Base-by-base conservation (phyloP, 2,329 filamentous ascomycete species). In the Clarireedia paspali region DNA sequence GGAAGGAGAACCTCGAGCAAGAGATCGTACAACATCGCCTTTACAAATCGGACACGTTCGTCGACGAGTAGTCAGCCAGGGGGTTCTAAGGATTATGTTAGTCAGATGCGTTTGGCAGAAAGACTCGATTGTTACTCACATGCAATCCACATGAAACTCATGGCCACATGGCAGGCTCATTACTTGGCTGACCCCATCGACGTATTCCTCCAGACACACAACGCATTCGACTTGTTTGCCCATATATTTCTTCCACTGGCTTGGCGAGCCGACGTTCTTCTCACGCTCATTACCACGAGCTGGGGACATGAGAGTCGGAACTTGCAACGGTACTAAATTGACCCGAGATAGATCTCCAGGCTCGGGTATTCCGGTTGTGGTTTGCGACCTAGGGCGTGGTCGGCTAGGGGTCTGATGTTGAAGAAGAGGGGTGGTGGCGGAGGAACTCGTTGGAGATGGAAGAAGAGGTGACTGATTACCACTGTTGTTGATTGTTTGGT, bases 1-100 rank as follows among this genome's bases (percentile, higher is more conserved):
- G 5, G 67, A 66, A 30, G 66, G 60, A 4, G 65, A 65, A 20
- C 65, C 66, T 53, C 75, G 77, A 17, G 83, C 79, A 61, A 90
- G 71, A 7, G 81, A 84, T 30, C 81, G 76, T 15, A 99, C 92
- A 38, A 99, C 94, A 68, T 99, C 94, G 49, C 91, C 91, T 75
- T 99, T 99, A 75, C 94, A 99, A 59, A 99, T 97, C 0, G 94
- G 94, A 66, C 94, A 99, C n/a, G 94, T 99, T 60, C 94, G 86
- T 61, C 94, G 87, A 49, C 92, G 85, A 15, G 91, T 97, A 0
- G 92, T 96, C 52, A 99, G 77, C 94, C 94, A 99, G 2, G 94
- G 94, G 4, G 94, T 97, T 68, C 91, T 96, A 49, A 4, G 17
- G 26, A 34, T 12, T 42, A 15, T 45, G 47, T 62, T 58, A 64